Evolutionary conservation across 495 filamentous ascomycete genomes (phyloP).

Genomic region (Aspergillus baeticus): DNA sequence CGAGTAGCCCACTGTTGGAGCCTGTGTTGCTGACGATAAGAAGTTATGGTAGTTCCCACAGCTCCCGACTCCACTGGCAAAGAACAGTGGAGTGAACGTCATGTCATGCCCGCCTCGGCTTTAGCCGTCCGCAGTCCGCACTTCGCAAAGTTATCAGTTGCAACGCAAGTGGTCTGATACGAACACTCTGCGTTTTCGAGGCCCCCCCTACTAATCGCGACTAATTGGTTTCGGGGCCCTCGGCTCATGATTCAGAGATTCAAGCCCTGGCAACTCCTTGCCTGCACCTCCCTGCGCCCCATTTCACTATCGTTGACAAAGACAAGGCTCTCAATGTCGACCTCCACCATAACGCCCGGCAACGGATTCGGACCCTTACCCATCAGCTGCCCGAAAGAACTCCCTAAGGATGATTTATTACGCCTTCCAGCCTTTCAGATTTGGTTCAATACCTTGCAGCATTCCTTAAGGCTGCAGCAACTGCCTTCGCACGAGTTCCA

Average conservation of each 20-base stretch:
- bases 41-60: neutral
- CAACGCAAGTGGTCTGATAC: neutral
- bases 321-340: constrained; percentile 29
- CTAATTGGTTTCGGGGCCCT: neutral
- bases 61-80: too few species aligned
- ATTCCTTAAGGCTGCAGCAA: constrained; percentile 62
- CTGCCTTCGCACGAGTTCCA: constrained; percentile 68
- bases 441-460: constrained; percentile 69
- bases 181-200: neutral
- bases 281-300: constrained; percentile 7
- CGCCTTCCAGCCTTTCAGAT: constrained; percentile 68
- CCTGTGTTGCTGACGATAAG: neutral
- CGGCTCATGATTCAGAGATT: constrained; percentile 7
- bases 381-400: constrained; percentile 56
- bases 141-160: too few species aligned
- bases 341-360: constrained; percentile 46
- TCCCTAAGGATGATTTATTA: constrained; percentile 63
- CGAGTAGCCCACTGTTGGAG: neutral
- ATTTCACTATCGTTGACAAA: neutral
- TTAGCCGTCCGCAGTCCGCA: too few species aligned
- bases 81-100: too few species aligned
- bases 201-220: too few species aligned
- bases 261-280: constrained; percentile 7
- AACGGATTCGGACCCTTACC: constrained; percentile 33
- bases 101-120: neutral